These are phyloP conservation scores for Purpureocillium takamizusanense DNA, from an alignment of 2,329 filamentous ascomycete genomes.

Conservation along the genomic window DNA sequence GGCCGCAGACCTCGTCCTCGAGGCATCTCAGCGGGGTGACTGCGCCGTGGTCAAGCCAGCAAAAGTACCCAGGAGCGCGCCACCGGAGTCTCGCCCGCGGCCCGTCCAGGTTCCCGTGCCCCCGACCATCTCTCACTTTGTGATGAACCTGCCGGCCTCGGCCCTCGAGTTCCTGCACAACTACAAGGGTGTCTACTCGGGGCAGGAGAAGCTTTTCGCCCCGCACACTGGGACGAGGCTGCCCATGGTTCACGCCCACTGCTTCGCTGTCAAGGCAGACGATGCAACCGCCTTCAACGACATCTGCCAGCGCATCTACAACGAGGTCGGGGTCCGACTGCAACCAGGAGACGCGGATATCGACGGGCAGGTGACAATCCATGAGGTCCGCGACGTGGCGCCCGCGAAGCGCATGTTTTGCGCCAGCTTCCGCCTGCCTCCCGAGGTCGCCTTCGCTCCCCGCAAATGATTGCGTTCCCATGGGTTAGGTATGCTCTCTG, in stretches of 20 bases:
- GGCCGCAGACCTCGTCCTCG: constrained; percentile 52
- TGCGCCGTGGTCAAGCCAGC: constrained; percentile 41
- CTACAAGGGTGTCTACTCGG: constrained; percentile 66
- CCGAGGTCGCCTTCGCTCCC: constrained; percentile 67
- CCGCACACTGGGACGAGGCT: constrained; percentile 51
- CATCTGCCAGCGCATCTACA: constrained; percentile 30
- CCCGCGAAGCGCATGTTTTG: constrained; percentile 97
- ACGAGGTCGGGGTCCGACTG: constrained; percentile 30
- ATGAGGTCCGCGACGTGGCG: constrained; percentile 77
- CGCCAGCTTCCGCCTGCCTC: constrained; percentile 79
- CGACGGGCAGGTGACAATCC: constrained; percentile 44
- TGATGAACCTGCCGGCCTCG: constrained; percentile 93
- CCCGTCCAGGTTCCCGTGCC: constrained; percentile 48
- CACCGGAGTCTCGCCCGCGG: constrained; percentile 24
- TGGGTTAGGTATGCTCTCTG: too few relatives aligned
- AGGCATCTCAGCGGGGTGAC: constrained; percentile 40
- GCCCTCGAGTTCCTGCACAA: constrained; percentile 72
- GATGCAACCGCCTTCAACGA: constrained; percentile 56
- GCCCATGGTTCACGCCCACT: constrained; percentile 88
- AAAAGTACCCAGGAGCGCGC: constrained; percentile 27
- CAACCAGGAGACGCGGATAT: constrained; percentile 34
- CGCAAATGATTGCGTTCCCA: constrained; percentile 7
- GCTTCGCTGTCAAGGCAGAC: constrained; percentile 77
- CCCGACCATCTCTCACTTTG: constrained; percentile 77
- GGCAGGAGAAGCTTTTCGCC: constrained; percentile 55